Evolutionary conservation across 768 basidiomycete genomes (phyloP), one percentile per base, ranked within the genome.

Genomic region (Tephrocybe sp.): DNA sequence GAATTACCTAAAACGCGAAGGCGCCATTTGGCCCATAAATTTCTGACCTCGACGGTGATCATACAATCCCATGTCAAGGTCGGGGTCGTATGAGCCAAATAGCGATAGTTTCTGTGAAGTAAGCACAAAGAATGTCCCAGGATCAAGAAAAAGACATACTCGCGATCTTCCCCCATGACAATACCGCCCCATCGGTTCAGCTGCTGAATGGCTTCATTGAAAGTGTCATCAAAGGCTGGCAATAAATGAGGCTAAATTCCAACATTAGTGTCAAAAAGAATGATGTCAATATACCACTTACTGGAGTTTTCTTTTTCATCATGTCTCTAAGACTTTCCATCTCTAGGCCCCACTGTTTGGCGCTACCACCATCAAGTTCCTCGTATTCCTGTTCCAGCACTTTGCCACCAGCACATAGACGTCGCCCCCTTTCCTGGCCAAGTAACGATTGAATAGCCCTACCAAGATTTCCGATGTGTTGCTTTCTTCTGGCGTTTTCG

Each of bases 121-220:
- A 54, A 50, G 42, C 56, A 57, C 47, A 55, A 53, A 45, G 44
- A 15, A 23, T 48, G 45, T 29, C 47, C 53, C 42, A 43, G 43
- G 49, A 50, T 5, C 29, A 13, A 30, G 29, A 25, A 42, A 53
- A 18, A 53, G 22, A 38, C 88, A 65, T 61, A 90, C 88, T 74
- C 69, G 58, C 70, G 59, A 63, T 87, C 83, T 65, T 82, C 79
- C 42, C 77, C 82, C 49, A 84, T 73, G 50, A 87, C 71, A 21
- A 91, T 75, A 15, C 84, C 83, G 48, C 85, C 87, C 81, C 84
- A 89, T 61, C 82, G 74, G 39, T 80, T 71, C 45, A 93, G 69
- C 58, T 92, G 83, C 55, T 85, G 81, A 52, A 94, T 82, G 18
- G 91, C 91, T 63, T 86, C 83, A 57, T 83, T 75, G 61, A 89